These are phyloP conservation scores for Acephala macrosclerotiorum DNA, from an alignment of 2,329 filamentous ascomycete genomes.

Conservation along the genomic window DNA sequence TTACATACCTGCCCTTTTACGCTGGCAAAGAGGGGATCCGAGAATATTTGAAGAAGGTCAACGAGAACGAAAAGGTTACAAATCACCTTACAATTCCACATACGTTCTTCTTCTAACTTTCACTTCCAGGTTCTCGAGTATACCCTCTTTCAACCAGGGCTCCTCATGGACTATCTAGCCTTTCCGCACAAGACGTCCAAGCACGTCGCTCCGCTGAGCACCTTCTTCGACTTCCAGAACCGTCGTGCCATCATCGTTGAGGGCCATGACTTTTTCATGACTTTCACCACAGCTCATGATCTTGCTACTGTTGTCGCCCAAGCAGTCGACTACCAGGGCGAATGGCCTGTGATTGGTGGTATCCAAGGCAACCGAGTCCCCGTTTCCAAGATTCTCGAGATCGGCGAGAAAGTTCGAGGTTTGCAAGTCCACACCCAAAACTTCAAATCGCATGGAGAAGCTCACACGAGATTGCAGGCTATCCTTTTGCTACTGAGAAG, in stretches of 20 bases:
- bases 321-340: conserved; percentile 43
- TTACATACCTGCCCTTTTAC: conserved; percentile 56
- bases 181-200: conserved; percentile 50
- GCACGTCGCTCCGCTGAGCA: conserved; percentile 46
- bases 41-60: conserved; percentile 58
- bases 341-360: conserved; percentile 45
- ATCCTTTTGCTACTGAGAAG: conserved; percentile 51
- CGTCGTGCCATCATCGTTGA: conserved; percentile 52
- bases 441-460: too few species aligned
- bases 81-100: neutral
- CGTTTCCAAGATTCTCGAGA: conserved; percentile 43
- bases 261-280: conserved; percentile 51
- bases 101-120: neutral
- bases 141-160: conserved; percentile 56
- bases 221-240: conserved; percentile 42
- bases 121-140: conserved; percentile 53
- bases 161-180: conserved; percentile 58
- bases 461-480: conserved; percentile 35
- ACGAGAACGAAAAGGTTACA: conserved; percentile 46
- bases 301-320: conserved; percentile 47
- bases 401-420: conserved; percentile 53
- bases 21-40: conserved; percentile 57
- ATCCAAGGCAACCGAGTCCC: conserved; percentile 41
- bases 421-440: neutral
- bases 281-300: conserved; percentile 54